Base-by-base conservation (phyloP, 2,329 filamentous ascomycete genomes). In the Pseudogymnoascus sp. region DNA sequence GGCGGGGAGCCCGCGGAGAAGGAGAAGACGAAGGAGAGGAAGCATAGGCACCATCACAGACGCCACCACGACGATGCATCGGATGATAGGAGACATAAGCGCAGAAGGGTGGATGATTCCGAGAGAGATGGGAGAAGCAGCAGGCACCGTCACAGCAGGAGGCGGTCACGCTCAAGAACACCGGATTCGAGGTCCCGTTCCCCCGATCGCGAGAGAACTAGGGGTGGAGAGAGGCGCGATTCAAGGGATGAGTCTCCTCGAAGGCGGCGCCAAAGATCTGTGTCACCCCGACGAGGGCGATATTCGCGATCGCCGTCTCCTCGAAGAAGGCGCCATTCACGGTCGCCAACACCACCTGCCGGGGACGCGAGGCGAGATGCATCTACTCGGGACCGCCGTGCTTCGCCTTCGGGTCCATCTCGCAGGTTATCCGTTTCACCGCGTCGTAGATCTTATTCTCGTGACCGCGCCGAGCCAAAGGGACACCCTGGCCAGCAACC, bases 1-100 rank as follows among this genome's bases (percentile, higher is more conserved):
- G 84, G 84, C 0, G 79, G 83, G 48, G 78, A 75, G 0, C 80
- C 82, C 12, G 76, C 79, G 4, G 76, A 62, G 0, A 75, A 73
- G 55, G 75, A 79, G 1, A 77, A 66, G 3, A 74, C 70, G 39
- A 76, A 76, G 61, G 78, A 80, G 45, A 79, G 79, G 64, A 78
- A 74, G 58, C 76, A 79, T 35, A 77, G 73, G 60, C 72, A 70
- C 63, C 75, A 76, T 63, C 75, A 77, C 64, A 74, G 74, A 62
- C 61, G 68, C 33, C 74, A 76, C 66, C 36, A 48, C 12, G 59
- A 60, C 15, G 69, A 67, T 45, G 68, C 69, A 1, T 68, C 70
- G 29, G 70, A 72, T 36, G 69, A 80, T 62, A 74, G 77, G 60
- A 76, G 76, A 58, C 77, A 77, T 58, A 79, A 78, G 63, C 74